Evolutionary conservation across 164 flowering plant genomes (phyloP).

Genomic region (Berberis vulgaris): DNA sequence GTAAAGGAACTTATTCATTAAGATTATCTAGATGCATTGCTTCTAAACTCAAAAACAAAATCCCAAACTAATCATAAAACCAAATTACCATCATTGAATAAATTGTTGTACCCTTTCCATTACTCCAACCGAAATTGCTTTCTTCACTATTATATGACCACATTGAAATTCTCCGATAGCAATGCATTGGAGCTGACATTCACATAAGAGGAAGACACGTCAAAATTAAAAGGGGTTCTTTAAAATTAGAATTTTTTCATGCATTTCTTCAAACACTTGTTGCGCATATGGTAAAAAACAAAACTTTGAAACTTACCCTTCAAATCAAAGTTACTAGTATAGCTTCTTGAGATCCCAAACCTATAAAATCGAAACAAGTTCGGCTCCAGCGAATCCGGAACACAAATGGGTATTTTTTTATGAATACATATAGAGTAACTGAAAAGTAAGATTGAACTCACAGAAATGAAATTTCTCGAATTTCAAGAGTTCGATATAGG

Average conservation of each 20-base stretch:
- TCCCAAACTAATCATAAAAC: no score
- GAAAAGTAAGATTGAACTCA: conserved; percentile 13
- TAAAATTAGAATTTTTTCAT: background rate
- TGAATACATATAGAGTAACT: no score
- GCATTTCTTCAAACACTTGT: no score
- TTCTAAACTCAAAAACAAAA: no score
- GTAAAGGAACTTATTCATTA: conserved; percentile 1
- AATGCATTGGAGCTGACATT: conserved; percentile 24
- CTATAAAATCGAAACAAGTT: conserved; percentile 15
- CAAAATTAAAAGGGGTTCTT: background rate
- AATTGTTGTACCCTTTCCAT: conserved; percentile 22
- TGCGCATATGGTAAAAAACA: background rate
- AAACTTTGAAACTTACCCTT: conserved; percentile 12
- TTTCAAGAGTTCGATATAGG: conserved; percentile 16
- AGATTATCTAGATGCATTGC: no score
- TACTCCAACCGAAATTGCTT: conserved; percentile 20
- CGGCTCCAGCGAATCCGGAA: background rate
- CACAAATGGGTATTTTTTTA: background rate
- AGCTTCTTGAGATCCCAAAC: conserved; percentile 31
- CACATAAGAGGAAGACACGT: background rate
- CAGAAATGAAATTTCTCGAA: conserved; percentile 23
- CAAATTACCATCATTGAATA: conserved; percentile 5
- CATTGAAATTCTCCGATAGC: conserved; percentile 15
- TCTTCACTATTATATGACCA: conserved; percentile 16
- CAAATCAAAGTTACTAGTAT: conserved; percentile 10